These are phyloP conservation scores for Boletus sp. DNA, from an alignment of 768 basidiomycete genomes.

Conservation along the genomic window DNA sequence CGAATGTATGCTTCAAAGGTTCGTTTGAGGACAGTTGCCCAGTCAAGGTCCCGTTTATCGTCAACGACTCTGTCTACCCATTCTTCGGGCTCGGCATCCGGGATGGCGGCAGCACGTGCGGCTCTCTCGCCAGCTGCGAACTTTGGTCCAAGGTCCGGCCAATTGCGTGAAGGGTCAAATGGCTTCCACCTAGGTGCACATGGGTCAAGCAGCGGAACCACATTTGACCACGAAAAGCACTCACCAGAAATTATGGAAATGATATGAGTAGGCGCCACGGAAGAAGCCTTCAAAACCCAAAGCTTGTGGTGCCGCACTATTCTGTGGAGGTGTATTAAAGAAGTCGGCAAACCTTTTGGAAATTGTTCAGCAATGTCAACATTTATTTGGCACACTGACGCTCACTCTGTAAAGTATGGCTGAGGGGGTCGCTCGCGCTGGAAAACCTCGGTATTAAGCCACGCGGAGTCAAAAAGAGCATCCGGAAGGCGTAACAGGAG, in stretches of 20 bases:
- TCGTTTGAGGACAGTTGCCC: constrained; percentile 93
- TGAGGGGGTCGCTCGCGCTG: constrained; percentile 92
- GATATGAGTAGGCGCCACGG: constrained; percentile 92
- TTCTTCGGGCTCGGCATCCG: constrained; percentile 33
- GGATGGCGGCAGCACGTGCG: constrained; percentile 48
- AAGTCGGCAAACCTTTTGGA: constrained; percentile 75
- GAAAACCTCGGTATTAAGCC: constrained; percentile 91
- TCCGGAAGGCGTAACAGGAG: constrained; percentile 89
- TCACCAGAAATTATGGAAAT: constrained; percentile 93
- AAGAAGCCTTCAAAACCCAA: constrained; percentile 96
- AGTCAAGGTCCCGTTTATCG: constrained; percentile 81
- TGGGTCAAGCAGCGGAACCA: neutral
- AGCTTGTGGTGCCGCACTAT: constrained; percentile 80
- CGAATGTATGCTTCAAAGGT: constrained; percentile 93
- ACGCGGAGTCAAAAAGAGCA: constrained; percentile 94
- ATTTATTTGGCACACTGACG: neutral
- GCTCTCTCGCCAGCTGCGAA: constrained; percentile 75
- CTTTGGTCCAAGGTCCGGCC: constrained; percentile 85
- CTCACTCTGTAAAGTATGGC: constrained; percentile 87
- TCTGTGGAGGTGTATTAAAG: constrained; percentile 74
- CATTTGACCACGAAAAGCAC: constrained; percentile 19
- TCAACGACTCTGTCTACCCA: constrained; percentile 47
- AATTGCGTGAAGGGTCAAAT: constrained; percentile 91
- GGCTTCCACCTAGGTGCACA: constrained; percentile 79
- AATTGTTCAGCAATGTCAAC: neutral